Base-by-base conservation (phyloP, 2,329 filamentous ascomycete species). In the Myriosclerotinia scirpicola region DNA sequence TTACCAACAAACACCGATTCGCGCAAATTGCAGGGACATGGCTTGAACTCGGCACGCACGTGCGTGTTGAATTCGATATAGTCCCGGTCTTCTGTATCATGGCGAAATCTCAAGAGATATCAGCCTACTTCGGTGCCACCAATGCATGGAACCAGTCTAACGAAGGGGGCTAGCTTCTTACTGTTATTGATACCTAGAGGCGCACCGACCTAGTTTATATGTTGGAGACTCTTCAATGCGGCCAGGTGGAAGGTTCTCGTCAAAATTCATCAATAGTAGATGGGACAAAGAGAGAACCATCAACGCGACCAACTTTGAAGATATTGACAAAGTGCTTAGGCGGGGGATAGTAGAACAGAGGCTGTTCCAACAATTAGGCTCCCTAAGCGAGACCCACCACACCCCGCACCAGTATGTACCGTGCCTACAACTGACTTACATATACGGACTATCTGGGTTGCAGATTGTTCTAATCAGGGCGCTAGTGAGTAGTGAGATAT, bases 391-490 rank as follows among this genome's bases (percentile, higher is more conserved):
- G 2, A n/a, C 1, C 6, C 3, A n/a, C 44, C 12, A n/a, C 6
- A 4, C 46, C n/a, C 8, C 0, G 20, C 0, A 1, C n/a, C n/a
- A 50, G n/a, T 50, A 5, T 44, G 15, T 20, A 3, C 46, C 2
- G n/a, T 22, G 20, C 46, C 9, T 22, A 7, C 2, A 50, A 11
- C 46, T 22, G 46, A 22, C n/a, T 50, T 50, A 20, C 82, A 84
- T 2, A 91, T 98, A 73, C 86, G 92, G 67, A 83, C 85, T 69
- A 93, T 98, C 72, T 97, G 91, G 90, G 95, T 97, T 73, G 88
- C 92, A 69, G 94, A 98, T 79, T 86, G 90, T n/a, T 88, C 91
- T 40, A 89, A 92, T 76, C 91, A 97, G 80, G 93, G 93, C 46
- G 82, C 86, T 73, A 96, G 91, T 75, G 87, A 90, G 50, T 73